phyloP scores from a whole-genome alignment of 352 stramenopile species.

The Pythium rhizo-oryzae region DNA sequence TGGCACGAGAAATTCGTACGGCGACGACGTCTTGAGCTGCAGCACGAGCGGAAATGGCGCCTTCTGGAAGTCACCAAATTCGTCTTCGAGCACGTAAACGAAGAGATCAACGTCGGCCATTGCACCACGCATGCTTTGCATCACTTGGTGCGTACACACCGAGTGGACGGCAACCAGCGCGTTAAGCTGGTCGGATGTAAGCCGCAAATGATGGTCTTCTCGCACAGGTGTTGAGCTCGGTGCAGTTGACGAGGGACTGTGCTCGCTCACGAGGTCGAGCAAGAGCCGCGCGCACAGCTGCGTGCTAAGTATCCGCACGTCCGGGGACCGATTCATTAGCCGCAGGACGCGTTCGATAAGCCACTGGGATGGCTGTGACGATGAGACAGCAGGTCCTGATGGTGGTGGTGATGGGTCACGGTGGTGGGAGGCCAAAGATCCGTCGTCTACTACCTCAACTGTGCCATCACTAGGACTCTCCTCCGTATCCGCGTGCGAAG shows the following conservation, averaged over 20 bases:
- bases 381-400: not conserved
- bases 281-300: conserved; percentile 57
- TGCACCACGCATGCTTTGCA: conserved; percentile 81
- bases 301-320: conserved; percentile 55
- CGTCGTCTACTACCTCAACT: conserved; percentile 7
- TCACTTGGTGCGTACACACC: conserved; percentile 67
- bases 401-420: not conserved
- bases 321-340: conserved; percentile 50
- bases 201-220: conserved; percentile 6
- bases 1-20: conserved; percentile 70
- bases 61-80: conserved; percentile 53
- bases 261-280: conserved; percentile 59
- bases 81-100: conserved; percentile 80
- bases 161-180: conserved; percentile 63
- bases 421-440: not conserved
- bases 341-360: conserved; percentile 50
- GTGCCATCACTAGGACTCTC: conserved; percentile 20
- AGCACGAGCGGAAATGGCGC: conserved; percentile 51
- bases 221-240: too few species aligned
- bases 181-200: conserved; percentile 24
- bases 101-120: conserved; percentile 84
- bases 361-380: conserved; percentile 37
- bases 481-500: conserved; percentile 20
- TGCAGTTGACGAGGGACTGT: not conserved
- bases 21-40: conserved; percentile 62